Evolutionary conservation across 805 yeast species (phyloP), one percentile per base, ranked within the genome.

Genomic region (Ascoidea rubescens): DNA sequence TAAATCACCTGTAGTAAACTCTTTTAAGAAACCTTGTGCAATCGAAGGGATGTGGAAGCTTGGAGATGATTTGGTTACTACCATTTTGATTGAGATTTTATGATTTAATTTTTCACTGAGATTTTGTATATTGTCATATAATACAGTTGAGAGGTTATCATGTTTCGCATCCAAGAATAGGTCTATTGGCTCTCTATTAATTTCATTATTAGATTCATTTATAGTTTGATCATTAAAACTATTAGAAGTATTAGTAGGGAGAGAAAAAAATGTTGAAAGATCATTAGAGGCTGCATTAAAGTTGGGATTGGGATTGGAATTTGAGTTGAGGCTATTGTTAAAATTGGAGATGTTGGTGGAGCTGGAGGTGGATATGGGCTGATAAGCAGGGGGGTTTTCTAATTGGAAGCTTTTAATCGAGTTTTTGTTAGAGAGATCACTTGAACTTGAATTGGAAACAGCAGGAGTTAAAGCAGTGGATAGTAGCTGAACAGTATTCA

Each of bases 1-100:
- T 21, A 71, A 70, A 60, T 83, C 89, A n/a, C 87, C 87, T 10
- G 82, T 80, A 17, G 77, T 77, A 60, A 76, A 84, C 61, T 80
- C 86, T 53, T 71, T 70, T 31, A 75, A 59, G 45, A 64, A 8
- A 4, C 14, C 14, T 10, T 10, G 8, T 37, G 8, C 4, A 10
- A 14, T 2, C 2, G 14, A 37, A 37, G 8, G 14, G 14, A 2
- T 37, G 14, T 37, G 8, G 8, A 14, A 14, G 14, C 14, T 4
- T 72, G 62, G 49, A 76, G 74, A 55, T 70, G 69, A 4, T 37
- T 37, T 14, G 4, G 43, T 37, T 37, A 37, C 71, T 71, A 46
- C 64, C 53, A 54, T 45, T 45, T 45, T 71, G 74, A 5, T 71
- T 72, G 52, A 66, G 63, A 6, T 72, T 62, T 50, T 71, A 71